Evolutionary conservation across 306 rosid species (phyloP).

Genomic region (Hippophae gyantsensis): DNA sequence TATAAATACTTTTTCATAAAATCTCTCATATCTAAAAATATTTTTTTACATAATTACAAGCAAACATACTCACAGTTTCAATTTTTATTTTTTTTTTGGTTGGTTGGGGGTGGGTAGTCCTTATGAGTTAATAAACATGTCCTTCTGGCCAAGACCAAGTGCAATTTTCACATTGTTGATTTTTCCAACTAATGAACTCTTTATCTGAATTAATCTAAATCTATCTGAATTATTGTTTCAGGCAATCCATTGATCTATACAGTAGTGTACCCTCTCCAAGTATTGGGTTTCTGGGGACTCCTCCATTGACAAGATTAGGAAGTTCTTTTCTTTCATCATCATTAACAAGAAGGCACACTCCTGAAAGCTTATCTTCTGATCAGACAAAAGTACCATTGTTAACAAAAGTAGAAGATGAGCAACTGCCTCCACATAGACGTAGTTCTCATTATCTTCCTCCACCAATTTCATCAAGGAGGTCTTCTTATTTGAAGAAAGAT

Average conservation of each 20-base stretch:
- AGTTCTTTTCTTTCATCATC: constrained; percentile 87
- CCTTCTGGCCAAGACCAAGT: not conserved
- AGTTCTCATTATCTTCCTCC: constrained; percentile 62
- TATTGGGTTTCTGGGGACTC: constrained; percentile 77
- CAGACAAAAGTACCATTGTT: constrained; percentile 44
- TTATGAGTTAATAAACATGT: too few species aligned
- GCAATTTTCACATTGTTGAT: not conserved
- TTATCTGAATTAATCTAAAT: not conserved
- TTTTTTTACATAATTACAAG: too few species aligned
- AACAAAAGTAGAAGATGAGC: constrained; percentile 37
- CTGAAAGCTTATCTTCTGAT: constrained; percentile 51
- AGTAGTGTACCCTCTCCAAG: constrained; percentile 86
- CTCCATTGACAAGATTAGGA: constrained; percentile 70
- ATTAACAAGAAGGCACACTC: constrained; percentile 89
- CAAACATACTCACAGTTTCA: too few species aligned
- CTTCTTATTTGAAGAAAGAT: constrained; percentile 38
- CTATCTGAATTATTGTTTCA: constrained; percentile 23
- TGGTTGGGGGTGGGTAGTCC: too few species aligned
- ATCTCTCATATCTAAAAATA: too few species aligned
- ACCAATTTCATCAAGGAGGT: constrained; percentile 44
- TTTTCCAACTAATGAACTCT: not conserved
- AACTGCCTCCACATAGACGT: constrained; percentile 31
- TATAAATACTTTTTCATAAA: too few species aligned
- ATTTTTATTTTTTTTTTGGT: too few species aligned
- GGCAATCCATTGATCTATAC: constrained; percentile 92